phyloP scores from a whole-genome alignment of 805 yeast species.

The Priceomyces medius region DNA sequence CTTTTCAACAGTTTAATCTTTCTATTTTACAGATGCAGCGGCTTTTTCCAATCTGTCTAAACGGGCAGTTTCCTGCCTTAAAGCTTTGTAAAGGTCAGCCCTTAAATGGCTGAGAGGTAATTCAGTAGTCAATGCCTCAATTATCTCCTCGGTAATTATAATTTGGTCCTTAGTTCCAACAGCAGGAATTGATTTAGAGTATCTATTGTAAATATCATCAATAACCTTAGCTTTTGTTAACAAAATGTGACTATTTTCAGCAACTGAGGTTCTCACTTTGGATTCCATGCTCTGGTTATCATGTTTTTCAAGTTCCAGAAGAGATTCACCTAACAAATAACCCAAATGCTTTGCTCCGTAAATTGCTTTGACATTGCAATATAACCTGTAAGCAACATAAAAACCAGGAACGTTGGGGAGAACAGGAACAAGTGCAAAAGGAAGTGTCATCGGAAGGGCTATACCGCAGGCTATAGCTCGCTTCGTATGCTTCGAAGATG shows the following conservation, averaged over 20 bases:
- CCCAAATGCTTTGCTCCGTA: conserved; percentile 70
- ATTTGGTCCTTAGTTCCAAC: conserved; percentile 28
- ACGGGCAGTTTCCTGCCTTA: conserved; percentile 49
- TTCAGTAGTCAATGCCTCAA: conserved; percentile 43
- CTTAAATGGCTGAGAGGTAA: conserved; percentile 47
- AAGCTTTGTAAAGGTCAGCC: conserved; percentile 48
- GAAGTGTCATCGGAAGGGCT: conserved; percentile 75
- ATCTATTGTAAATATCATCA: conserved; percentile 18
- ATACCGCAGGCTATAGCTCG: conserved; percentile 52
- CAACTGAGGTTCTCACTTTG: conserved; percentile 7
- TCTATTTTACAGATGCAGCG: conserved; percentile 12
- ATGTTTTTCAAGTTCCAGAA: conserved; percentile 9
- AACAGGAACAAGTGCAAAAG: conserved; percentile 79
- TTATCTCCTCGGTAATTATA: conserved; percentile 45
- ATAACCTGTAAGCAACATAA: conserved; percentile 74
- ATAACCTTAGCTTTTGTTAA: conserved; percentile 15
- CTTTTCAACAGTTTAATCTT: too few relatives aligned
- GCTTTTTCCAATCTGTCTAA: conserved; percentile 13
- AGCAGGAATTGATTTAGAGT: conserved; percentile 10
- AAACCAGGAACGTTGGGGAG: conserved; percentile 92
- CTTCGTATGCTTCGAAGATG: conserved; percentile 54
- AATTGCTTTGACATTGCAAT: conserved; percentile 79
- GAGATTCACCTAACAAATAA: conserved; percentile 38
- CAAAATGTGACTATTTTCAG: conserved; percentile 22
- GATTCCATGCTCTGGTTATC: not conserved